Evolutionary conservation across 176 grass and related monocot species (phyloP), one percentile per base, ranked within the genome.

Genomic region (Ensete ventricosum): DNA sequence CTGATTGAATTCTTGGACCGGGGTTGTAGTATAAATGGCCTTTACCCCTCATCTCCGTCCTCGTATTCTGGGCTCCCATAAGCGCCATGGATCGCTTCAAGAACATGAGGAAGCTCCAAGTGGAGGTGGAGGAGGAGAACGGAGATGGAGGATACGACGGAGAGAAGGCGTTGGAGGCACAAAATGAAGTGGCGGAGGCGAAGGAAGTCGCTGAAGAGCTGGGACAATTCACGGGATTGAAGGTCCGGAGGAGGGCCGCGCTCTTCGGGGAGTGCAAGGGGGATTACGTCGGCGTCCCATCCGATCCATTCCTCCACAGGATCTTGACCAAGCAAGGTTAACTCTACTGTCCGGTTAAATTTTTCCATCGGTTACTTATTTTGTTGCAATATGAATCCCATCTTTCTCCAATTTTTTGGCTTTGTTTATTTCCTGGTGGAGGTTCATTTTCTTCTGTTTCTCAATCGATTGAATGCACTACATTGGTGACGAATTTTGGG

Each of bases 281-380:
- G 60, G 93, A 96, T 71, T 96, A 96, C 81, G 81, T 96, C 78
- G 93, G 93, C 73, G 77, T 96, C 19, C 71, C 83, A 67, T 85
- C 68, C 83, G 96, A 99, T 64, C 83, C 91, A 17, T 82, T 78
- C 80, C 88, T 99, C 65, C 70, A 83, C 52, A 99, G 87, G 79
- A 91, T 99, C 76, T 80, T 98, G 66, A 71, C 86, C 73, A 98
- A 98, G 72, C 90, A 98, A 93, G 95, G 90, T 98, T 20, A 29
- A 9, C 16, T 0, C 22, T 9, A 0, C 16, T 1, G 48, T 20
- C 12, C 62, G 3, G 43, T 0, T 58, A 5, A 63, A 67, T 51
- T 70, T 21, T 50, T 49, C 25, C 19, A 9, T 70, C 7, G n/a
- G 1, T 50, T 6, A 51, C 12, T 29, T 67, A 51, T n/a, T 12